Evolutionary conservation across 1,139 yeast species (phyloP).

Genomic region (Debaryomyces robertsiae): DNA sequence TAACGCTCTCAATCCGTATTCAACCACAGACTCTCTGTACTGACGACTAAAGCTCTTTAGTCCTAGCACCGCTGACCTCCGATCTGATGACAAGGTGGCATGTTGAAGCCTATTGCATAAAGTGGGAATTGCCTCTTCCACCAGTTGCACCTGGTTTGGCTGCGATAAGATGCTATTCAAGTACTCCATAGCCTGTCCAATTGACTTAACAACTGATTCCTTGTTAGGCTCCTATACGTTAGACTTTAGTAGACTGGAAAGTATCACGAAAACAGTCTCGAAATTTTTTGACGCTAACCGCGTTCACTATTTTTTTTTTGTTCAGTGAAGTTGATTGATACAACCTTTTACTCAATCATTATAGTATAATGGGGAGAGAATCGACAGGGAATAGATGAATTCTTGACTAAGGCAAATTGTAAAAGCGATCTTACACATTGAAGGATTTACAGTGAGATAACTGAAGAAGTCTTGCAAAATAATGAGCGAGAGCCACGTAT

Average conservation of each 20-base stretch:
- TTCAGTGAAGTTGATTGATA: too few relatives aligned
- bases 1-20: slow-evolving; percentile 80
- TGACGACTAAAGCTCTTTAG: slow-evolving; percentile 88
- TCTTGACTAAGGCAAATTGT: too few relatives aligned
- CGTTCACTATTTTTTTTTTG: too few relatives aligned
- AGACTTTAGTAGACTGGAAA: too few relatives aligned
- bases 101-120: slow-evolving; percentile 86
- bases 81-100: slow-evolving; percentile 78
- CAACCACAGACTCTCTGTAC: slow-evolving; percentile 87
- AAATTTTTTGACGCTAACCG: too few relatives aligned
- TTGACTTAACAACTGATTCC: slow-evolving; percentile 3
- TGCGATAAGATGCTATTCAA: slow-evolving; percentile 40
- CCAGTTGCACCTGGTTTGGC: slow-evolving; percentile 53
- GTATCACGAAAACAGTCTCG: too few relatives aligned
- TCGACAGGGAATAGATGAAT: too few relatives aligned
- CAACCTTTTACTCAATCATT: too few relatives aligned
- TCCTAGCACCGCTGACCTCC: slow-evolving; percentile 90
- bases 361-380: too few relatives aligned
- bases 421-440: too few relatives aligned
- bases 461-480: slow-evolving; percentile 1
- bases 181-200: slow-evolving; percentile 35
- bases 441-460: too few relatives aligned
- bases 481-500: not conserved
- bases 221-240: not conserved
- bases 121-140: slow-evolving; percentile 86